phyloP scores from a whole-genome alignment of 805 yeast species.

The Metschnikowia kunwiensis region DNA sequence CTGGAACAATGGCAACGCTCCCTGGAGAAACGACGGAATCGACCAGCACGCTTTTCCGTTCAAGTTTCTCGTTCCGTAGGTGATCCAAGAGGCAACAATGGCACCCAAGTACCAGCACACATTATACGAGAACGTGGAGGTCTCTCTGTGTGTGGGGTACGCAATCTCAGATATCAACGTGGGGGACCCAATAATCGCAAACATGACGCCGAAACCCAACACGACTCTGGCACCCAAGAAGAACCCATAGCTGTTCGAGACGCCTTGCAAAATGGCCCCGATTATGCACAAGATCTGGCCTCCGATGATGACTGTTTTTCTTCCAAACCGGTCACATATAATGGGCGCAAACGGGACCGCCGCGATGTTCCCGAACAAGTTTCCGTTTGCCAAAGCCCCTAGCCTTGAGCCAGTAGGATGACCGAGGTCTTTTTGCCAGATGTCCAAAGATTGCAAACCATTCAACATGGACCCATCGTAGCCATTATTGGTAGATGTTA shows the following conservation, averaged over 20 bases:
- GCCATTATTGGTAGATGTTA: conserved; percentile 44
- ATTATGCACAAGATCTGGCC: conserved; percentile 28
- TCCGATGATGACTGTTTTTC: conserved; percentile 32
- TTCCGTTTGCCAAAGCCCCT: conserved; percentile 24
- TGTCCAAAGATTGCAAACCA: conserved; percentile 45
- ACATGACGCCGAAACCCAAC: conserved; percentile 46
- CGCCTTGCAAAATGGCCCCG: conserved; percentile 39
- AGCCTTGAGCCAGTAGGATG: conserved; percentile 21
- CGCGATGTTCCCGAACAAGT: conserved; percentile 37
- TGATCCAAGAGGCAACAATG: conserved; percentile 49
- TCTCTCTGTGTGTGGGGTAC: conserved; percentile 41
- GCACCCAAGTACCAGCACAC: conserved; percentile 54
- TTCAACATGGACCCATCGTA: conserved; percentile 39
- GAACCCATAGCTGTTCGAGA: conserved; percentile 30
- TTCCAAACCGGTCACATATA: conserved; percentile 38
- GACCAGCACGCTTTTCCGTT: conserved; percentile 42
- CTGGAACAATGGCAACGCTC: conserved; percentile 44
- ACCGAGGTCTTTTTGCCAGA: conserved; percentile 39
- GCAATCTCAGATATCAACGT: conserved; percentile 49
- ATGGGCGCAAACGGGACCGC: conserved; percentile 19
- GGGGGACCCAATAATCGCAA: conserved; percentile 46
- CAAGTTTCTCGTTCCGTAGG: conserved; percentile 42
- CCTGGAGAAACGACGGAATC: conserved; percentile 53
- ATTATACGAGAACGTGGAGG: conserved; percentile 41
- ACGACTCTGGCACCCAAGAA: conserved; percentile 46